phyloP scores from a whole-genome alignment of 805 yeast genomes.

The Myxozyma vanderwaltii region DNA sequence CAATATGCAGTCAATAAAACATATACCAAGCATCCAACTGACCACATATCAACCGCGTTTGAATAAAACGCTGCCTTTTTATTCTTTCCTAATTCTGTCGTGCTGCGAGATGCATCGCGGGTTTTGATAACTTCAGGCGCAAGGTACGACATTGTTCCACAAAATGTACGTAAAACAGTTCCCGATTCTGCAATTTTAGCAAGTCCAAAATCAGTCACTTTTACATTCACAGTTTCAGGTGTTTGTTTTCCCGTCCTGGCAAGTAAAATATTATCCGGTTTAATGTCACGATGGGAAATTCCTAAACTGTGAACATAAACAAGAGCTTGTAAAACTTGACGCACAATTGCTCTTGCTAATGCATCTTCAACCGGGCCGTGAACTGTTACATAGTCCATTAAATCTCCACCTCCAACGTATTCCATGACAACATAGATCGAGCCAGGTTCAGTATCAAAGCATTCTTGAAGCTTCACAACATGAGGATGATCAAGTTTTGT shows the following conservation, averaged over 20 bases:
- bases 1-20: conserved; percentile 89
- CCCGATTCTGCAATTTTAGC: conserved; percentile 87
- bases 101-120: conserved; percentile 35
- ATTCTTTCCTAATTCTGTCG: conserved; percentile 14
- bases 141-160: conserved; percentile 95
- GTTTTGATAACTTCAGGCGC: conserved; percentile 86
- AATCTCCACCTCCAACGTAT: conserved; percentile 92
- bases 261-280: conserved; percentile 92
- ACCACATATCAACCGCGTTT: conserved; percentile 94
- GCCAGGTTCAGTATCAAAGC: conserved; percentile 73
- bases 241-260: conserved; percentile 77
- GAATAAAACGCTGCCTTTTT: conserved; percentile 55
- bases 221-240: conserved; percentile 58
- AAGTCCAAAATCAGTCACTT: conserved; percentile 93
- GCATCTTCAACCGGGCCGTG: conserved; percentile 86
- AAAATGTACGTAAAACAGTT: conserved; percentile 89
- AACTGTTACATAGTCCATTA: conserved; percentile 95
- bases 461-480: conserved; percentile 78
- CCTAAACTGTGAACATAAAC: conserved; percentile 86
- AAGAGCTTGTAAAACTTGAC: conserved; percentile 81
- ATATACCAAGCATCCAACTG: conserved; percentile 90
- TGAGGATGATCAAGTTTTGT: conserved; percentile 68
- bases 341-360: conserved; percentile 81
- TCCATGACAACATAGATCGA: conserved; percentile 92
- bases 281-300: conserved; percentile 93